phyloP scores from a whole-genome alignment of 129 eudicot species.

The Calendula officinalis region DNA sequence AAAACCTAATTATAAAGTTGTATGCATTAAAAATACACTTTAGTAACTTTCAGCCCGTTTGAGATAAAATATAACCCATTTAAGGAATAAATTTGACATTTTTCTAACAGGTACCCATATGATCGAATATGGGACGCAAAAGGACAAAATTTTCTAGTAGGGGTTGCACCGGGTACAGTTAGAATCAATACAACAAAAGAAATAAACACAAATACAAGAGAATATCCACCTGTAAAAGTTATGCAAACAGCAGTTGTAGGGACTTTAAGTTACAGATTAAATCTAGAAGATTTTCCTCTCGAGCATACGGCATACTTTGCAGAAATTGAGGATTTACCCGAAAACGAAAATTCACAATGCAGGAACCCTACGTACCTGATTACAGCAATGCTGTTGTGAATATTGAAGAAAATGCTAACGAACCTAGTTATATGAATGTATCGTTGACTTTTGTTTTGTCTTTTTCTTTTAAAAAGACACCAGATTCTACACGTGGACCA shows the following conservation, averaged over 20 bases:
- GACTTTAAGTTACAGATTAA: conserved; percentile 67
- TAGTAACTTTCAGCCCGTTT: background rate
- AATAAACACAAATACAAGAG: conserved; percentile 79
- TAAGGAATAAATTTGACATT: background rate
- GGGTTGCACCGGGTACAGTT: conserved; percentile 82
- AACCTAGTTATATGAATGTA: conserved; percentile 94
- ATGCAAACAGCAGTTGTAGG: conserved; percentile 99
- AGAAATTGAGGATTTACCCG: conserved; percentile 76
- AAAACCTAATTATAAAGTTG: too few relatives aligned
- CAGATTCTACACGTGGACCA: conserved; percentile 88
- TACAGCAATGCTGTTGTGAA: conserved; percentile 95
- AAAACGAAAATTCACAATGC: conserved; percentile 77
- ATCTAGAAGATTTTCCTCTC: conserved; percentile 91
- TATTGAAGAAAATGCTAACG: conserved; percentile 90
- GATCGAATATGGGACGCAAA: conserved; percentile 89
- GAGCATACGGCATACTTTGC: conserved; percentile 98
- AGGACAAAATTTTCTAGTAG: conserved; percentile 89
- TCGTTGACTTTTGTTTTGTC: conserved; percentile 71
- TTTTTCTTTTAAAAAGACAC: conserved; percentile 75
- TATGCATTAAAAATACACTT: background rate
- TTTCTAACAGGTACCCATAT: conserved; percentile 81
- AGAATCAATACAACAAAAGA: conserved; percentile 67
- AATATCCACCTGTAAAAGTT: conserved; percentile 90
- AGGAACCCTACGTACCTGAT: conserved; percentile 72
- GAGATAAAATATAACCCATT: background rate